Percentiles rank a stretch among this genome's conserved stretches.
phyloP scores from a whole-genome alignment of 2,329 filamentous ascomycete genomes.

The Xylariaceae sp. region DNA sequence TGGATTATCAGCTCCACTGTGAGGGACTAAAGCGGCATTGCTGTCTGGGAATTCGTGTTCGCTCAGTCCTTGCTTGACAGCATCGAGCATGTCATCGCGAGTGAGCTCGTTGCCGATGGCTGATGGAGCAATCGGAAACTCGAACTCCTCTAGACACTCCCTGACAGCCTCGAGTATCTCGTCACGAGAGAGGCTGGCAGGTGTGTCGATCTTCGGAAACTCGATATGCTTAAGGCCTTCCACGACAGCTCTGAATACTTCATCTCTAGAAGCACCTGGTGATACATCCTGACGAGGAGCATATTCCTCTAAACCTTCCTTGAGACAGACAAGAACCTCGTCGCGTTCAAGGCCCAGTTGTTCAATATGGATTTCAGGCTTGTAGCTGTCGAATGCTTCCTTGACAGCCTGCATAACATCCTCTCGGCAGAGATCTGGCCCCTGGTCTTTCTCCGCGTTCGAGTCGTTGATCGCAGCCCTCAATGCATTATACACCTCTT shows the following conservation, averaged over 20 bases:
- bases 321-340: constrained; percentile 81
- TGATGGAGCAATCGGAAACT: constrained; percentile 62
- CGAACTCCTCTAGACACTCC: constrained; percentile 82
- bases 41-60: constrained; percentile 30
- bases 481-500: constrained; percentile 82
- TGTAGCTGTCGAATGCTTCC: constrained; percentile 91
- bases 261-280: constrained; percentile 68
- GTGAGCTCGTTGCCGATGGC: constrained; percentile 51
- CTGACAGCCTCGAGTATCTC: constrained; percentile 81
- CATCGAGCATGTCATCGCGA: constrained; percentile 59
- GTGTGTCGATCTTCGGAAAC: constrained; percentile 65
- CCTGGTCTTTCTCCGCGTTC: constrained; percentile 43
- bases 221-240: constrained; percentile 79
- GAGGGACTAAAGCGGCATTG: constrained; percentile 37
- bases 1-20: constrained; percentile 36
- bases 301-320: constrained; percentile 80
- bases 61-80: constrained; percentile 57
- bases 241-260: constrained; percentile 81
- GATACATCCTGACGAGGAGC: constrained; percentile 48
- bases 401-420: constrained; percentile 83
- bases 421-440: constrained; percentile 62
- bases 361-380: constrained; percentile 86
- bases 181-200: constrained; percentile 68
- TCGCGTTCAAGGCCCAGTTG: constrained; percentile 87
- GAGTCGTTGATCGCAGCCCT: constrained; percentile 68